Percentiles rank a stretch among this genome's conserved stretches.
These are phyloP conservation scores for Chlamydomonas incerta DNA, from an alignment of 139 green algal genomes.

Conservation along the genomic window DNA sequence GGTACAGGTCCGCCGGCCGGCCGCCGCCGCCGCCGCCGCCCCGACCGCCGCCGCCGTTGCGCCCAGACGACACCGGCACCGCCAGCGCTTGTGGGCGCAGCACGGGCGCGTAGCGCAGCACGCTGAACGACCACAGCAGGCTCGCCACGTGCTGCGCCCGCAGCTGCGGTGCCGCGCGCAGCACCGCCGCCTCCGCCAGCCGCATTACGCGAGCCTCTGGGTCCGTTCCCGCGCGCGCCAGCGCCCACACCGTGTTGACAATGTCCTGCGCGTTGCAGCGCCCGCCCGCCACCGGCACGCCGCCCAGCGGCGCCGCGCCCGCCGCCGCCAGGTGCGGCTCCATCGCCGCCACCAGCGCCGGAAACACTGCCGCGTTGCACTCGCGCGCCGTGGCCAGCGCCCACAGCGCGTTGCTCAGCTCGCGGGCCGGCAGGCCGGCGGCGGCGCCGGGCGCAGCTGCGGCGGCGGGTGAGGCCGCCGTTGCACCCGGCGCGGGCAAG, in stretches of 20 bases:
- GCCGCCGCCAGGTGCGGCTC: constrained; percentile 2
- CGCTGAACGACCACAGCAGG: constrained; percentile 35
- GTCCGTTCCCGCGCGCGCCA: constrained; percentile 18
- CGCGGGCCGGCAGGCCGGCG: background rate
- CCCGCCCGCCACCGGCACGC: background rate
- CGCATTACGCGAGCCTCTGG: background rate
- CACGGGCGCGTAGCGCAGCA: background rate
- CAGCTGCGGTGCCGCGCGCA: background rate
- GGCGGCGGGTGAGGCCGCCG: background rate
- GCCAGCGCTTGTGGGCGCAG: too few species aligned
- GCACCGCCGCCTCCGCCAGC: background rate
- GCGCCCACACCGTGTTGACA: constrained; percentile 41
- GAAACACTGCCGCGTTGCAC: background rate
- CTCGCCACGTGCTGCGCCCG: constrained; percentile 27
- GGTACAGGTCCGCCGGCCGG: background rate
- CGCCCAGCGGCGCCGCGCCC: background rate
- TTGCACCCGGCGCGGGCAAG: background rate
- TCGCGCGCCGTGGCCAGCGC: constrained; percentile 9
- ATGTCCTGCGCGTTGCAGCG: constrained; percentile 34
- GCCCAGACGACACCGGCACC: background rate
- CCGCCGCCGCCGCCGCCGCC: background rate
- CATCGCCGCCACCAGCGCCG: background rate
- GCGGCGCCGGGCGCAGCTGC: too few species aligned
- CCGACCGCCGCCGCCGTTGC: background rate
- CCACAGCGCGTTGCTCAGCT: constrained; percentile 27